Evolutionary conservation across 2,329 filamentous ascomycete species (phyloP), one percentile per base, ranked within the genome.

Genomic region (Akanthomyces lecanii): DNA sequence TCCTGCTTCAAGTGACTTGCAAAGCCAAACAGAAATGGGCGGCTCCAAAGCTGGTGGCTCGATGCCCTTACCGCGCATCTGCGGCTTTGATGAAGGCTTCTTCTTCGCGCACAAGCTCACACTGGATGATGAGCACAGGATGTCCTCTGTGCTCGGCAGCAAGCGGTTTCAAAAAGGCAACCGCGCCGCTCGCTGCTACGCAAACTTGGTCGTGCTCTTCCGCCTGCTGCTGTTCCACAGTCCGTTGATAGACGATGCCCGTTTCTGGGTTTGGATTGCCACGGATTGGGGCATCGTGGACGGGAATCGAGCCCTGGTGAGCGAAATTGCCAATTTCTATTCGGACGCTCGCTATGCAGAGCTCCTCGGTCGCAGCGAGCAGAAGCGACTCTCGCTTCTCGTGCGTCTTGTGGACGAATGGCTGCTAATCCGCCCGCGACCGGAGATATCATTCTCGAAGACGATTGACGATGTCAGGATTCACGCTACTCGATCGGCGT

Each of bases 371-470:
- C 8, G 1, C 2, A 28, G 4, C 14, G 54, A 45, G 14, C 10
- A 47, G 38, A 12, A 47, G 38, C 6, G 61, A 25, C 7, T 45
- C 11, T 58, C 47, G 47, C 61, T 63, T 2, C 61, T 63, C 12
- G 61, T 52, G 38, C 36, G 61, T 7, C 38, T 63, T 18, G 61
- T 63, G 1, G 54, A 58, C 53, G 54, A 57, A 45, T 63, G 61
- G 61, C 25, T 57, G 25, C 2, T 55, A 40, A 48, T 55, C 11
- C 30, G 50, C 2, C 50, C 59, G 7, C 40, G 21, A 4, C 38
- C 25, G 4, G 50, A 47, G 21, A 8, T 55, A 30, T 5, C 4
- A 12, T 21, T 38, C 30, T 21, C 14, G n/a, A n/a, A 30, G 16
- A 42, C 14, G 0, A 7, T 61, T 3, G 21, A 47, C 7, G 30